Conservation (phyloP, 164 flowering plant genomes). For the Stephania cephalantha region DNA sequence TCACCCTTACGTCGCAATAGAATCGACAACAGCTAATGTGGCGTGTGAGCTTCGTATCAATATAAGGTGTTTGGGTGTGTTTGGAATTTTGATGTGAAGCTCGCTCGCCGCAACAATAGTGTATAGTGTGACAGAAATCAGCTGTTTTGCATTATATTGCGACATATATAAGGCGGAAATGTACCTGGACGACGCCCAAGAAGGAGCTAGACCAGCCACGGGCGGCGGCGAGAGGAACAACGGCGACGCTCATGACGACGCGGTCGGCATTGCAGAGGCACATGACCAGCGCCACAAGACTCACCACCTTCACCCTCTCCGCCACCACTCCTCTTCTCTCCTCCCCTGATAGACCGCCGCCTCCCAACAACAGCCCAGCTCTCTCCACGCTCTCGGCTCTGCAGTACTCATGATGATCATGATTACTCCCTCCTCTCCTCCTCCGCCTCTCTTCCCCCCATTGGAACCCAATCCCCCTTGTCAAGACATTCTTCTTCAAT, state of each 20-base stretch:
- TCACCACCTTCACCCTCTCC: conserved; percentile 84
- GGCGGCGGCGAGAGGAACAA: conserved; percentile 75
- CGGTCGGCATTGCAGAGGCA: conserved; percentile 85
- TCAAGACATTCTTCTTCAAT: no score
- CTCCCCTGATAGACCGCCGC: neutral
- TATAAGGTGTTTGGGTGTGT: no score
- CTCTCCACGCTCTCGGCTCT: conserved; percentile 68
- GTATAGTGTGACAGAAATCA: no score
- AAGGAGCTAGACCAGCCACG: conserved; percentile 85
- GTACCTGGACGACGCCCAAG: conserved; percentile 90
- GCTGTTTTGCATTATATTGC: no score
- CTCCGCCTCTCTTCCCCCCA: neutral
- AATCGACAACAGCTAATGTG: no score
- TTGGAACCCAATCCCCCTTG: neutral
- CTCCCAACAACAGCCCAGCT: conserved; percentile 25
- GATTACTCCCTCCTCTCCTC: conserved; percentile 8
- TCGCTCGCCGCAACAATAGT: no score
- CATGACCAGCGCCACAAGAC: conserved; percentile 66
- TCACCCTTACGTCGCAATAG: no score
- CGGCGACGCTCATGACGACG: conserved; percentile 90
- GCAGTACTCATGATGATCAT: conserved; percentile 19
- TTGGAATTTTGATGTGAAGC: no score
- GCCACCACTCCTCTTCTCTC: conserved; percentile 25
- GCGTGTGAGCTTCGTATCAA: no score
- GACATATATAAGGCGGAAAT: no score